Percentiles rank a stretch among this genome's conserved stretches.
These are phyloP conservation scores for Potentilla sterilis DNA, from an alignment of 306 rosid genomes.

Conservation along the genomic window DNA sequence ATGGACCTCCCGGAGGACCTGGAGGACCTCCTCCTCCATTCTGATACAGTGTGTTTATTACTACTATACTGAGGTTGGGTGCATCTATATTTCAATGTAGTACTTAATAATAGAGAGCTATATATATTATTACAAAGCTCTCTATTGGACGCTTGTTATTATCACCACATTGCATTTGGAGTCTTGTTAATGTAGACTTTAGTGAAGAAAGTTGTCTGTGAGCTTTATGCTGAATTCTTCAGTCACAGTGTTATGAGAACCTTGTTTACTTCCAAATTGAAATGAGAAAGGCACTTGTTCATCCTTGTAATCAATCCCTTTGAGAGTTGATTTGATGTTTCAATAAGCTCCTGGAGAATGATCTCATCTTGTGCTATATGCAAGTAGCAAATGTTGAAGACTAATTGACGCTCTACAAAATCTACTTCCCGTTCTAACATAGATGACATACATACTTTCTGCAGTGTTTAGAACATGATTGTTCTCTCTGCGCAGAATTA, in stretches of 20 bases:
- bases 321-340: neutral
- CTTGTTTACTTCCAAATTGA: conserved; percentile 1
- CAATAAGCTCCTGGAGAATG: neutral
- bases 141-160: too few relatives aligned
- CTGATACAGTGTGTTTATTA: conserved; percentile 17
- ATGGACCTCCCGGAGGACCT: conserved; percentile 48
- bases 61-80: neutral
- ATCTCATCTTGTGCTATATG: neutral
- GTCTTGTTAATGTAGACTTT: neutral
- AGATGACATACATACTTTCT: neutral
- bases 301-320: neutral
- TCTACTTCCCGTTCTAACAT: neutral
- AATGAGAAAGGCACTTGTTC: neutral
- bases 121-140: too few relatives aligned
- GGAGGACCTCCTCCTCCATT: conserved; percentile 26
- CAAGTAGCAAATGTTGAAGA: neutral
- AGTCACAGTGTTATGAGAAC: neutral
- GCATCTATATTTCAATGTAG: neutral
- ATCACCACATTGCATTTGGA: neutral
- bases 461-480: neutral
- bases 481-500: neutral
- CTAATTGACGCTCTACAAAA: neutral
- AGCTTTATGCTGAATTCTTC: neutral
- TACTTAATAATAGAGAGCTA: neutral
- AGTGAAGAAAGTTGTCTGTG: neutral